Evolutionary conservation across 352 stramenopile species (phyloP).

Genomic region (Pythium aquatile): DNA sequence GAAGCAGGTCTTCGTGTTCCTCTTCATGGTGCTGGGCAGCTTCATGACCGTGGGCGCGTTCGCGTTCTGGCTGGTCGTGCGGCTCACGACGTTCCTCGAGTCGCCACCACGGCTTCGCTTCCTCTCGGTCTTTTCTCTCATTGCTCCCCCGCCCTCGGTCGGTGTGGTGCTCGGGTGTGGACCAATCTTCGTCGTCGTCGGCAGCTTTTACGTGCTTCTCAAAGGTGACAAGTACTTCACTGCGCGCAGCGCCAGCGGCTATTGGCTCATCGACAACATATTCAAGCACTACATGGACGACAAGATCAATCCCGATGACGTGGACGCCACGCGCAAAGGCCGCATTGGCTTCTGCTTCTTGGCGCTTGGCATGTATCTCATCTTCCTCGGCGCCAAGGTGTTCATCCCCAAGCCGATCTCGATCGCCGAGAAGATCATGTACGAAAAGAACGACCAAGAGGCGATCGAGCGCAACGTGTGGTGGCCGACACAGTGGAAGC

Average conservation of each 20-base stretch:
- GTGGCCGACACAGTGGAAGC: constrained; percentile 94
- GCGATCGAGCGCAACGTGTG: constrained; percentile 73
- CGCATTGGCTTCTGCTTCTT: constrained; percentile 94
- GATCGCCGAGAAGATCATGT: constrained; percentile 87
- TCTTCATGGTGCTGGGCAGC: constrained; percentile 93
- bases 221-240: constrained; percentile 54
- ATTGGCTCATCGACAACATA: constrained; percentile 79
- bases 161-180: constrained; percentile 89
- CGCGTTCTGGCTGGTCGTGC: constrained; percentile 90
- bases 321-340: constrained; percentile 68
- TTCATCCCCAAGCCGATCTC: constrained; percentile 92
- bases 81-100: constrained; percentile 90
- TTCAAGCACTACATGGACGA: constrained; percentile 86
- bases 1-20: constrained; percentile 88
- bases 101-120: constrained; percentile 91
- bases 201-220: constrained; percentile 65
- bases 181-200: constrained; percentile 78
- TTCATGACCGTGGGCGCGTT: constrained; percentile 79
- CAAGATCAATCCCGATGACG: constrained; percentile 77
- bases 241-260: constrained; percentile 39
- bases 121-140: constrained; percentile 90
- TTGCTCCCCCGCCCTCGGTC: constrained; percentile 82
- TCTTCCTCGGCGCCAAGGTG: constrained; percentile 80
- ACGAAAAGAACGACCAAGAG: constrained; percentile 78
- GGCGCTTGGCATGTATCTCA: constrained; percentile 85